A percentile compares a stretch with the other conserved stretches of the same genome.
These are phyloP conservation scores for Artemisia argyi DNA, from an alignment of 129 eudicot genomes.

Conservation along the genomic window DNA sequence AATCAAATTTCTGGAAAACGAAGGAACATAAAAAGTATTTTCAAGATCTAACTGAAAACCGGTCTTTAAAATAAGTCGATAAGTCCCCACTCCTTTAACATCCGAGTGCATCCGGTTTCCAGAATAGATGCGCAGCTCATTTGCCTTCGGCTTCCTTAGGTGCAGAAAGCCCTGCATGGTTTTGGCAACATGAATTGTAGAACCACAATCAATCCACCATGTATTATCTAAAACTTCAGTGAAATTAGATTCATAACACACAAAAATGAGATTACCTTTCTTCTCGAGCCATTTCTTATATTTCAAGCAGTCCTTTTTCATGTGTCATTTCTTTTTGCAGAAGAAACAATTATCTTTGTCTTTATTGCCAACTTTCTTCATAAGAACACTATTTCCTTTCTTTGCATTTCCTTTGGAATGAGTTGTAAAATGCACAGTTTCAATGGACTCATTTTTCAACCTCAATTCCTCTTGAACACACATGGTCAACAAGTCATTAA, in stretches of 20 bases:
- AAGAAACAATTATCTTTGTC: neutral
- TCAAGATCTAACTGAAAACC: neutral
- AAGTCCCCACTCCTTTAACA: neutral
- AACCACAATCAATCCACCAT: conserved; percentile 1
- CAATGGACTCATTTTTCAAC: neutral
- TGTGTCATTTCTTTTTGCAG: neutral
- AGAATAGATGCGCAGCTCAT: neutral
- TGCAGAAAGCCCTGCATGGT: neutral
- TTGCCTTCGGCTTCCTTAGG: neutral
- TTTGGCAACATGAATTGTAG: neutral
- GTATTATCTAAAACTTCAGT: neutral
- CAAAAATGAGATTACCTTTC: neutral
- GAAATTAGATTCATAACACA: neutral
- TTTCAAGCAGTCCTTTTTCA: neutral
- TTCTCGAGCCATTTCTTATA: neutral
- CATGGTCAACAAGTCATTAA: conserved; percentile 1
- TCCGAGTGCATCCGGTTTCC: neutral
- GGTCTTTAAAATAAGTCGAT: neutral
- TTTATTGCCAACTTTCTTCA: neutral
- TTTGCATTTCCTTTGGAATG: neutral
- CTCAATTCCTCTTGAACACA: conserved; percentile 4
- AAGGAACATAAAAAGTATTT: conserved; percentile 1
- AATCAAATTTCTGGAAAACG: neutral
- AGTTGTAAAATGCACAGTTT: neutral
- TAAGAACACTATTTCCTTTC: neutral